These are phyloP conservation scores for Babesia sp. DNA, from an alignment of 169 alveolate genomes.

Conservation along the genomic window DNA sequence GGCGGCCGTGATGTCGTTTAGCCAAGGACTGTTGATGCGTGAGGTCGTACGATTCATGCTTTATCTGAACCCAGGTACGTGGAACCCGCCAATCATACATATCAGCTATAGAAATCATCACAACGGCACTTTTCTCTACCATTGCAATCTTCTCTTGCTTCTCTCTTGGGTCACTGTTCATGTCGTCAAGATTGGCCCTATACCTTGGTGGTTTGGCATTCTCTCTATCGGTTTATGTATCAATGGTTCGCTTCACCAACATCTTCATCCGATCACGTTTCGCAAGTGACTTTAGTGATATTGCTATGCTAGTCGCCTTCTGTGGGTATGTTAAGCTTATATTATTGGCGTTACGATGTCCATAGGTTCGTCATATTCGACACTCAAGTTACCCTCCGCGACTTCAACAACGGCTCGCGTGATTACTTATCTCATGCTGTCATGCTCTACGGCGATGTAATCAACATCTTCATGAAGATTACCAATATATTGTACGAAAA, in stretches of 20 bases:
- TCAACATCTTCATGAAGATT: constrained; percentile 35
- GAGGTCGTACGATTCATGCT: constrained; percentile 2
- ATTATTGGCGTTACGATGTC: not conserved
- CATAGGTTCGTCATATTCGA: constrained; percentile 46
- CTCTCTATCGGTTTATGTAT: constrained; percentile 14
- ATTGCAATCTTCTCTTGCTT: constrained; percentile 53
- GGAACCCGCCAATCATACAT: not conserved
- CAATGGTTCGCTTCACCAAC: constrained; percentile 49
- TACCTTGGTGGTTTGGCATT: constrained; percentile 33
- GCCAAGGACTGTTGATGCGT: constrained; percentile 30
- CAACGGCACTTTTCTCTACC: constrained; percentile 49
- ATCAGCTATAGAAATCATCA: constrained; percentile 34
- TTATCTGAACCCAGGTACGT: constrained; percentile 52
- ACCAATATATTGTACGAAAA: constrained; percentile 20
- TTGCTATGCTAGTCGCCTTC: constrained; percentile 23
- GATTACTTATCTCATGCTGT: constrained; percentile 54
- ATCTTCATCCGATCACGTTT: constrained; percentile 36
- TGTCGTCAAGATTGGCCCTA: constrained; percentile 21
- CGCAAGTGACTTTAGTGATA: constrained; percentile 6
- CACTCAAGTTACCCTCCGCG: constrained; percentile 52
- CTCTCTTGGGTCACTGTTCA: constrained; percentile 40
- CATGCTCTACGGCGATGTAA: constrained; percentile 48
- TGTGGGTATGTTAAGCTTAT: constrained; percentile 43
- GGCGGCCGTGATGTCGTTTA: constrained; percentile 6
- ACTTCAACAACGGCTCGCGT: constrained; percentile 37